These are phyloP conservation scores for Plantago elongata DNA, from an alignment of 257 asterid species.

Conservation along the genomic window DNA sequence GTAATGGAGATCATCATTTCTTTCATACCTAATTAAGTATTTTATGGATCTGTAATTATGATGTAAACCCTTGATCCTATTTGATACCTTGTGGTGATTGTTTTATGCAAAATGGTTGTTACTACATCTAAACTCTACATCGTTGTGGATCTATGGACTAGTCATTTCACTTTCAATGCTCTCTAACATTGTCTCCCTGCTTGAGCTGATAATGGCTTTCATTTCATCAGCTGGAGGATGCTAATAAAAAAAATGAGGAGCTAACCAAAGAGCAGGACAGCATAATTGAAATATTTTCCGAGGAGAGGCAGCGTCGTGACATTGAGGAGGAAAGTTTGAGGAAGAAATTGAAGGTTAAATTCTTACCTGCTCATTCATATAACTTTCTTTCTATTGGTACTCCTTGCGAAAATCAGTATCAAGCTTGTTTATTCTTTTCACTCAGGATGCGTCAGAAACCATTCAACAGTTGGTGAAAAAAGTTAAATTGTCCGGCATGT, in stretches of 20 bases:
- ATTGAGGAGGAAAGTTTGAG: constrained; percentile 64
- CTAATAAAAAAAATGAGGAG: constrained; percentile 42
- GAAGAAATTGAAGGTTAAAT: constrained; percentile 53
- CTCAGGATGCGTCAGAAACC: constrained; percentile 64
- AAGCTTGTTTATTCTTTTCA: background rate
- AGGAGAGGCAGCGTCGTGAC: constrained; percentile 84
- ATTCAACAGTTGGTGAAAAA: constrained; percentile 54
- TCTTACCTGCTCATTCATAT: background rate
- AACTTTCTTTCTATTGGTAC: background rate
- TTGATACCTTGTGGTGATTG: too few species aligned
- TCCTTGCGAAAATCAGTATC: background rate
- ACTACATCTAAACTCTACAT: too few species aligned
- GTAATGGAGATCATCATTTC: too few species aligned
- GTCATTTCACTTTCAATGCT: too few species aligned
- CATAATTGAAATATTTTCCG: constrained; percentile 70
- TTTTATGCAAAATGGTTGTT: too few species aligned
- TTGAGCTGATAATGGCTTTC: constrained; percentile 15
- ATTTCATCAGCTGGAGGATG: constrained; percentile 51
- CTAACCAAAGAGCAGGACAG: constrained; percentile 65
- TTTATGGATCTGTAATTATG: too few species aligned
- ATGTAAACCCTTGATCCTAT: too few species aligned
- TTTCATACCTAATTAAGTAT: too few species aligned
- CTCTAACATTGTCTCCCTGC: background rate
- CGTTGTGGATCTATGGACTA: too few species aligned
- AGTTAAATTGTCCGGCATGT: constrained; percentile 42